These are phyloP conservation scores for Polytrichum commune DNA, from an alignment of 225 moss, liverwort and hornwort genomes.

Conservation along the genomic window DNA sequence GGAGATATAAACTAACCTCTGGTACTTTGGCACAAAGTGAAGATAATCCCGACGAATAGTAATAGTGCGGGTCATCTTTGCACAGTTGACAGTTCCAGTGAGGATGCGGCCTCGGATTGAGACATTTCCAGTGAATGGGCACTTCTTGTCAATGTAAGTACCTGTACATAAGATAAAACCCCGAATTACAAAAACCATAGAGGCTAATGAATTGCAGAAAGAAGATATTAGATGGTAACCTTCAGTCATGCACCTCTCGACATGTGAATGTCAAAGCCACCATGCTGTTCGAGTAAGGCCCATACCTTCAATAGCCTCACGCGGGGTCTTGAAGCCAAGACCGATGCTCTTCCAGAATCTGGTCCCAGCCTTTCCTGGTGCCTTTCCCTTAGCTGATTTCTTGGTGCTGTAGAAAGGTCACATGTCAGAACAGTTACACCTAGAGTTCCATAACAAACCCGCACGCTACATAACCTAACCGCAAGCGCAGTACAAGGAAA, in stretches of 20 bases:
- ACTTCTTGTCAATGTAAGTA: constrained; percentile 65
- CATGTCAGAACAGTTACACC: too few species aligned
- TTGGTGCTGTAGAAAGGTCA: constrained; percentile 19
- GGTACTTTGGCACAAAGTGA: constrained; percentile 56
- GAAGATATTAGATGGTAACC: too few species aligned
- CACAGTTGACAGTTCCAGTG: constrained; percentile 50
- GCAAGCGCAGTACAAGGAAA: too few species aligned
- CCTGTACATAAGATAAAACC: constrained; percentile 13
- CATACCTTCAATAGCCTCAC: constrained; percentile 55
- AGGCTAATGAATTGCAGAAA: too few species aligned
- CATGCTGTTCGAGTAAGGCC: too few species aligned
- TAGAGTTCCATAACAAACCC: too few species aligned
- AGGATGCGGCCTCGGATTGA: constrained; percentile 58
- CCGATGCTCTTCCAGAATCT: constrained; percentile 67
- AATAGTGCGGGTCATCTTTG: constrained; percentile 62
- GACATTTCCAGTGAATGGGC: constrained; percentile 54
- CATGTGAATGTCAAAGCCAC: too few species aligned
- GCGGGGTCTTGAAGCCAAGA: constrained; percentile 60
- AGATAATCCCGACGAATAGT: constrained; percentile 59
- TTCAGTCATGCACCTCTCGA: too few species aligned
- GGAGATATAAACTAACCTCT: constrained; percentile 20
- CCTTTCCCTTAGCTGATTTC: constrained; percentile 46
- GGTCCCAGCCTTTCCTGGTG: constrained; percentile 53
- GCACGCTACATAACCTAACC: too few species aligned
- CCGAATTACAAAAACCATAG: too few species aligned